Percentiles rank a stretch among this genome's conserved stretches.
These are phyloP conservation scores for Daldinia vernicosa DNA, from an alignment of 495 filamentous ascomycete genomes.

Conservation along the genomic window DNA sequence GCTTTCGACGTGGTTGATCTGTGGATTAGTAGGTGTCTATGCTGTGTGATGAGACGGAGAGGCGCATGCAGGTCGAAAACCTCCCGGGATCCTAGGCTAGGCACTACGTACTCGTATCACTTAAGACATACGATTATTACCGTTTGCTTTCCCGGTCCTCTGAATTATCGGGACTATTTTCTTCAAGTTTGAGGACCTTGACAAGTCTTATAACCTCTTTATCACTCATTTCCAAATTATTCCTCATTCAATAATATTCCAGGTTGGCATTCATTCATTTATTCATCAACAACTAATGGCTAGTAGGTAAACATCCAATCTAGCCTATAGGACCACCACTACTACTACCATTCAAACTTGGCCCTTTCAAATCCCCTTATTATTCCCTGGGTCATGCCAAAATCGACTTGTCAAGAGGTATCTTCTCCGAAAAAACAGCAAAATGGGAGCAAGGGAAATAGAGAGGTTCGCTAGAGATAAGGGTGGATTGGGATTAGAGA, in stretches of 20 bases:
- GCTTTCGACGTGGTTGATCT: neutral
- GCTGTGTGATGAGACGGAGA: constrained; percentile 6
- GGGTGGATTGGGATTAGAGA: neutral
- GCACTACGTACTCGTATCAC: neutral
- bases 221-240: neutral
- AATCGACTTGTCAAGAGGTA: constrained; percentile 18
- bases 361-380: constrained; percentile 1
- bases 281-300: neutral
- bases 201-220: neutral
- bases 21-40: neutral
- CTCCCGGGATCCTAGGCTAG: constrained; percentile 4
- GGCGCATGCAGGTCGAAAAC: constrained; percentile 25
- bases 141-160: neutral
- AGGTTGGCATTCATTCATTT: constrained; percentile 11
- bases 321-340: constrained; percentile 1
- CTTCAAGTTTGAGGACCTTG: too few species aligned
- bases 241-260: neutral
- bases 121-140: neutral
- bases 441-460: neutral
- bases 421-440: constrained; percentile 20
- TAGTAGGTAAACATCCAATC: neutral
- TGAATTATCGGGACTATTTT: neutral
- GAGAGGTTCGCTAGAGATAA: neutral
- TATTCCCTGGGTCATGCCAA: constrained; percentile 18
- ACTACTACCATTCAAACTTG: constrained; percentile 21